These are phyloP conservation scores for Actinidia arguta DNA, from an alignment of 179 eudicot genomes.

Conservation along the genomic window DNA sequence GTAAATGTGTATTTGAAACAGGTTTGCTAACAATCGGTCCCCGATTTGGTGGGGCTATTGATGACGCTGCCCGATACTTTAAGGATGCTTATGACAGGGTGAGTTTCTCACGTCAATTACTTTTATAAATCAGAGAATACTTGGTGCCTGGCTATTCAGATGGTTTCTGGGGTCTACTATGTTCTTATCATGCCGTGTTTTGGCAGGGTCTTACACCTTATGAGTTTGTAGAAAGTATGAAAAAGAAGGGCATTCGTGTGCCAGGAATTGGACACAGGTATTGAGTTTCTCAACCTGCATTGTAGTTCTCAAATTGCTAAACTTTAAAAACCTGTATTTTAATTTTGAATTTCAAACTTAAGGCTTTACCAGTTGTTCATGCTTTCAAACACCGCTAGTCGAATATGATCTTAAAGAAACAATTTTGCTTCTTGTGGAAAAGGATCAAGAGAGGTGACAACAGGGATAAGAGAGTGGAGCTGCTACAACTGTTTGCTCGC, in stretches of 20 bases:
- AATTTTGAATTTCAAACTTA: neutral
- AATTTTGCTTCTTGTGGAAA: slow-evolving; percentile 25
- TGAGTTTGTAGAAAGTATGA: slow-evolving; percentile 96
- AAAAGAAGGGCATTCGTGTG: slow-evolving; percentile 98
- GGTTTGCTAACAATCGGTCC: slow-evolving; percentile 98
- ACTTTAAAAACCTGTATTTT: neutral
- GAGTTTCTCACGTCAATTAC: slow-evolving; percentile 26
- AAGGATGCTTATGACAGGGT: slow-evolving; percentile 98
- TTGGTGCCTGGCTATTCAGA: slow-evolving; percentile 2
- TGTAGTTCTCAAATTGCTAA: neutral
- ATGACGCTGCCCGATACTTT: slow-evolving; percentile 98
- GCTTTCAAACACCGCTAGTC: neutral
- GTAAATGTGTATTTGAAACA: slow-evolving; percentile 32
- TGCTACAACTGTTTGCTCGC: slow-evolving; percentile 84
- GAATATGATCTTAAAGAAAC: neutral
- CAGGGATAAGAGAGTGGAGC: slow-evolving; percentile 99
- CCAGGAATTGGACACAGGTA: slow-evolving; percentile 99
- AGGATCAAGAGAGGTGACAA: slow-evolving; percentile 99
- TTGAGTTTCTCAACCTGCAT: slow-evolving; percentile 2
- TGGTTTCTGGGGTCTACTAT: slow-evolving; percentile 13
- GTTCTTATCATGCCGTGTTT: slow-evolving; percentile 18
- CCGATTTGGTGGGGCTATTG: slow-evolving; percentile 98
- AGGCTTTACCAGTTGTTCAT: neutral
- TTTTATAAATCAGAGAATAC: neutral
- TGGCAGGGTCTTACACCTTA: slow-evolving; percentile 87